Evolutionary conservation across 305 asterid genomes (phyloP), one percentile per base, ranked within the genome.

Genomic region (Galium porrigens): DNA sequence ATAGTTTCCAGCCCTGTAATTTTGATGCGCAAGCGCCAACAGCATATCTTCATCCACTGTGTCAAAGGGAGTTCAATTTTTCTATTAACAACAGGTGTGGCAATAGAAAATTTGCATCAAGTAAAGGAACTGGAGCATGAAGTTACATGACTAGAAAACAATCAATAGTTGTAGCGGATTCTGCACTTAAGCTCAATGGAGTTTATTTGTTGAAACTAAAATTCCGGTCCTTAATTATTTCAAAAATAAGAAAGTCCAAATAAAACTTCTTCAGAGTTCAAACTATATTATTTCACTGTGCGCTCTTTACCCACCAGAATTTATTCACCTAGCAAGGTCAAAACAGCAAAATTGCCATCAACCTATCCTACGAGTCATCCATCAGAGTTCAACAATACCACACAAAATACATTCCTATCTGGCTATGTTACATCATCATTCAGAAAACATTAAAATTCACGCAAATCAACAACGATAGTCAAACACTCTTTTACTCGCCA

Each of bases 31-130:
- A 75, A 87, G 88, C 73, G 64, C 80, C 88, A 87, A 76, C 63
- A 88, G 89, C 72, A 74, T 54, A 66, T 89, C 96, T 68, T 87
- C 99, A 77, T 87, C 95, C 54, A 83, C 99, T 92, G 86, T 68
- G 71, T 52, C 73, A 75, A 33, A 46, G 32, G 36, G 73, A 70
- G 66, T 49, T 60, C 33, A 64, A 71, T 57, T 44, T 34, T 41
- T 25, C 57, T 54, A 58, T 12, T 29, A 68, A 10, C 27, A 39
- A 4, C 39, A 27, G 15, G 41, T 29, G 8, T 46, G 0, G 1
- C 36, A 42, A 17, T 0, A 2, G 3, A 32, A 33, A 48, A 10
- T 41, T 9, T 15, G 6, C 22, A 63, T 27, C 46, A 41, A 41
- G 15, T 41, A 11, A 41, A 41, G 15, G 48, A 10, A 41, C 15